Evolutionary conservation across 768 basidiomycete species (phyloP), one percentile per base, ranked within the genome.

Genomic region (Suillus hirtellus): DNA sequence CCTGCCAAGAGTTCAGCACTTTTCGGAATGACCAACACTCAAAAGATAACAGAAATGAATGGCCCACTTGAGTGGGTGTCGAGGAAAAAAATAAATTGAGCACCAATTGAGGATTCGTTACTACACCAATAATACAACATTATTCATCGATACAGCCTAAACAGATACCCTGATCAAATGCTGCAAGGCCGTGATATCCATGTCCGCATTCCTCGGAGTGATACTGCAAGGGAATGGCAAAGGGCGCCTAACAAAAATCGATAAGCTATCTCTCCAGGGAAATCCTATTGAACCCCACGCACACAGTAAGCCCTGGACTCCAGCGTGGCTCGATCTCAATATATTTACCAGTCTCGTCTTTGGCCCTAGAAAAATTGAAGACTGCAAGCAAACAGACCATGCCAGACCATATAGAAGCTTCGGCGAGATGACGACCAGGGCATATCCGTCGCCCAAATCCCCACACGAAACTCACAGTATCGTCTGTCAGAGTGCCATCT

Each of bases 401-500:
- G 15, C 50, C 63, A 11, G 52, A 54, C 63, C 61, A 64, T 27
- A 64, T 19, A 42, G 58, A 60, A 37, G 62, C 46, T 19, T 60
- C 58, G 17, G 62, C 59, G 11, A 63, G 42, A 6, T 44, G 43
- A 7, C 58, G 35, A 19, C 62, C 62, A 62, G 52, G 35, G 38
- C 63, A 50, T 24, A 63, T 54, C 17, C 63, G 60, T 37, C 63
- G 43, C 4, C 63, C 63, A 53, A 63, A 63, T 19, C 63, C 63
- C 27, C 60, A 63, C 4, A 49, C 42, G 9, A 49, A 42, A 19
- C 46, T 40, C 38, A 49, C 62, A 42, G 44, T 38, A 46, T 63
- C 62, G 5, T 63, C 59, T 4, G 37, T 63, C 59, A 63, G 27
- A 34, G 38, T 63, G 14, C 62, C 62, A 19, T 63, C 62, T 21